These are phyloP conservation scores for Phoma sp. DNA, from an alignment of 2,329 filamentous ascomycete species.

Conservation along the genomic window DNA sequence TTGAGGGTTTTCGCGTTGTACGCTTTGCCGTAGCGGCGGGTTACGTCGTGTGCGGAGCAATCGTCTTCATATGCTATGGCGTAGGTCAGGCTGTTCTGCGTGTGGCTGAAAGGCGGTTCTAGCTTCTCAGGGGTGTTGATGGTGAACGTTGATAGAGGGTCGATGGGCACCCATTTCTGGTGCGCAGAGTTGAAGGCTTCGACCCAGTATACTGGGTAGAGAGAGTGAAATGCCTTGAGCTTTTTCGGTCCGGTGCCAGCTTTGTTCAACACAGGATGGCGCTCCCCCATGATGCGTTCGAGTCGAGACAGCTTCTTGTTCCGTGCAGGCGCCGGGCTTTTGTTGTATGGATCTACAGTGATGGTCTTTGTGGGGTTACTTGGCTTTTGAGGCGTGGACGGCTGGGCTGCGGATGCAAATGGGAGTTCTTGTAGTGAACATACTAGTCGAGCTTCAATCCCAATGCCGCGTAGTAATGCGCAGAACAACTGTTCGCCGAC, in stretches of 20 bases:
- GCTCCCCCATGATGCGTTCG: conserved; percentile 42
- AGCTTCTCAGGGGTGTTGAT: conserved; percentile 78
- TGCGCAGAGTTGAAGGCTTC: conserved; percentile 86
- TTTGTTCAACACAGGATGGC: conserved; percentile 34
- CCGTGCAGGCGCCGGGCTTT: conserved; percentile 29
- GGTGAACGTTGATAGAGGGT: conserved; percentile 81
- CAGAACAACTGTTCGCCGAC: conserved; percentile 91
- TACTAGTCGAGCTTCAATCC: conserved; percentile 81
- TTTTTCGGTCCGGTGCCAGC: conserved; percentile 45
- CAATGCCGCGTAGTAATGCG: conserved; percentile 81
- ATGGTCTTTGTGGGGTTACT: conserved; percentile 32
- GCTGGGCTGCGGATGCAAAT: conserved; percentile 60
- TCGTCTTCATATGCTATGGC: conserved; percentile 86
- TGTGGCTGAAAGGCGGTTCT: conserved; percentile 82
- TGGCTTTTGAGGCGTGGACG: conserved; percentile 37
- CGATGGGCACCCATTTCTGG: conserved; percentile 91
- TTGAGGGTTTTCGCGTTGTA: conserved; percentile 91
- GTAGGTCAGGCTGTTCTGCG: conserved; percentile 79
- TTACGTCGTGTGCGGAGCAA: conserved; percentile 82
- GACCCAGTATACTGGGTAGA: conserved; percentile 90
- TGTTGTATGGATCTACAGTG: conserved; percentile 43
- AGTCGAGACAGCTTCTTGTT: conserved; percentile 42
- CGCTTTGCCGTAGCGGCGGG: conserved; percentile 82
- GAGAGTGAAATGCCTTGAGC: conserved; percentile 69
- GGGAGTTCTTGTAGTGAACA: conserved; percentile 88